These are phyloP conservation scores for Alternaria viburni DNA, from an alignment of 2,329 filamentous ascomycete genomes.

Conservation along the genomic window DNA sequence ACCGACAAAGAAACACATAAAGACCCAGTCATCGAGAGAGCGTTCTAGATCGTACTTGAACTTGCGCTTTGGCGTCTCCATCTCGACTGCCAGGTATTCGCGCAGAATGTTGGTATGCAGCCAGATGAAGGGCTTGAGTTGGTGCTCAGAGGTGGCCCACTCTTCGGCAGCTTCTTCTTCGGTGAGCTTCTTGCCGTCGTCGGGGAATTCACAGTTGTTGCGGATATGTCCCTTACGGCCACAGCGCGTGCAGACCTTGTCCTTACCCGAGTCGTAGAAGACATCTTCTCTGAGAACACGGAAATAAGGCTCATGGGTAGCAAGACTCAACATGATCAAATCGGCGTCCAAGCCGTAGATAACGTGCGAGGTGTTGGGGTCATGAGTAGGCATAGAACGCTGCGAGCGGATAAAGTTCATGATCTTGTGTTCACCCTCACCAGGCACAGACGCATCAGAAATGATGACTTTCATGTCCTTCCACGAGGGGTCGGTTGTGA, in stretches of 20 bases:
- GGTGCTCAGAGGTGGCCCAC: conserved; percentile 40
- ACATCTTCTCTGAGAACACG: conserved; percentile 96
- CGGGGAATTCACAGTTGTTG: conserved; percentile 69
- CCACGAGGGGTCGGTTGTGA: conserved; percentile 96
- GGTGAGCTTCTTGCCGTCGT: conserved; percentile 69
- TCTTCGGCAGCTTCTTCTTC: conserved; percentile 74
- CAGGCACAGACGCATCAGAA: conserved; percentile 95
- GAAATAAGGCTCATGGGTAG: conserved; percentile 97
- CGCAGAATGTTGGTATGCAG: conserved; percentile 89
- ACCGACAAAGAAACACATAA: conserved; percentile 98
- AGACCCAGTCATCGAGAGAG: conserved; percentile 96
- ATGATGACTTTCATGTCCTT: conserved; percentile 93
- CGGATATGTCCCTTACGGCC: conserved; percentile 92
- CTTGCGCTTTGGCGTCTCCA: conserved; percentile 79
- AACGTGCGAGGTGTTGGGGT: conserved; percentile 96
- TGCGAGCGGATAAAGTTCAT: conserved; percentile 98
- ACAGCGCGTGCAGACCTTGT: conserved; percentile 85
- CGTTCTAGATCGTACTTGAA: conserved; percentile 94
- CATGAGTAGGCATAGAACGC: conserved; percentile 84
- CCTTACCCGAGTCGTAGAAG: conserved; percentile 86
- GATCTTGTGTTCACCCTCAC: conserved; percentile 98
- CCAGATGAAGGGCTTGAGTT: conserved; percentile 96
- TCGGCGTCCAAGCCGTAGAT: conserved; percentile 98
- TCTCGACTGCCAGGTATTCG: conserved; percentile 91
- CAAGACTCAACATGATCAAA: conserved; percentile 97